Evolutionary conservation across 2,329 filamentous ascomycete genomes (phyloP), one percentile per base, ranked within the genome.

Genomic region (Cercospora sp.): DNA sequence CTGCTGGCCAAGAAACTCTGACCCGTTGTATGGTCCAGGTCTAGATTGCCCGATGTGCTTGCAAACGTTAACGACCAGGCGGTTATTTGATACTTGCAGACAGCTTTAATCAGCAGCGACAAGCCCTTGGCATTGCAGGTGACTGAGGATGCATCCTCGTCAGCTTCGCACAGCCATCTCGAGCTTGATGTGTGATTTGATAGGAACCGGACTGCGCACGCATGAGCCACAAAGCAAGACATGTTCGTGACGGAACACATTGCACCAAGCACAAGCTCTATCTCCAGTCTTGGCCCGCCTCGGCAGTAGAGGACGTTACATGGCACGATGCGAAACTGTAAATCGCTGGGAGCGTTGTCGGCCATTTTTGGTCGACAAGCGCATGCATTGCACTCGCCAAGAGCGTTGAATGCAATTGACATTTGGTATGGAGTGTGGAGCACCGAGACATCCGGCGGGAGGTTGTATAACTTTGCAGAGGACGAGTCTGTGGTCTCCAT

Each of bases 261-360:
- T 58, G 53, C 53, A 23, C 5, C 26, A 58, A 58, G 16, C 53
- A 30, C 53, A 30, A 58, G 53, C 53, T 58, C 53, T 16, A 58
- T 30, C 23, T 33, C 26, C 23, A 58, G 53, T 58, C 53, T 58
- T 58, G 53, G 53, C 53, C 26, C 53, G 53, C 53, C 53, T 58
- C 26, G 53, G 53, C 53, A 33, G 16, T 13, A 58, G 53, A 33
- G 53, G 30, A 16, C 45, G 20, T 51, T 51, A 51, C 45, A 51
- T 51, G 45, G 45, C 45, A 51, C 45, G 18, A 51, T 23, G 45
- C 45, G 45, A 51, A 51, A 51, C 3, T 51, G 45, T 51, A 51
- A 51, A 23, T 20, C 45, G 10, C 10, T 51, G 9, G 12, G 20
- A 51, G 45, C 45, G 20, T 23, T n/a, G 18, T 51, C 18, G 45